Base-by-base conservation (phyloP, 495 filamentous ascomycete genomes). In the Achaetomiella virescens region DNA sequence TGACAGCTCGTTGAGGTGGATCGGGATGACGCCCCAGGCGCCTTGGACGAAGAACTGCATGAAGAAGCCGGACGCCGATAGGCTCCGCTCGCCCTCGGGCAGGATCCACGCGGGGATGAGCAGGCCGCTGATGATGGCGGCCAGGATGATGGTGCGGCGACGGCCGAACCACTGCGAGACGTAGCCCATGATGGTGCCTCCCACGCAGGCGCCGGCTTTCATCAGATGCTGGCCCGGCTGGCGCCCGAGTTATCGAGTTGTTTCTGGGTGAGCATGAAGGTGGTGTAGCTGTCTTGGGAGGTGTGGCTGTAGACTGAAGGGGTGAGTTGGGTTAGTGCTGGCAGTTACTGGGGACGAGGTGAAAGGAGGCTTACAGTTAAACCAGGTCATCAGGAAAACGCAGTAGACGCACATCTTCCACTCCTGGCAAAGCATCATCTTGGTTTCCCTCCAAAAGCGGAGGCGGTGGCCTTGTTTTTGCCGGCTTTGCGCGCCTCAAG, bases 31-130 rank as follows among this genome's bases (percentile, higher is more conserved):
- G 37, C 88, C 86, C 84, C 83, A 91, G 0, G 85, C 84, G 8
- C 88, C 88, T 61, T 90, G 84, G 24, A 89, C 78, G 64, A 86
- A 89, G 69, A 89, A 89, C 63, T 91, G 87, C 55, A 89, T 79
- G 66, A 87, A 81, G 74, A 91, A 91, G 20, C 83, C 86, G 1
- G 79, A 76, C 5, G 74, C 85, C 1, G 83, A 85, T 17, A 91
- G 77, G 5, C 73, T 65, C 0, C 70, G 63, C 69, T 83, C 83
- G 35, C 65, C 70, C 0, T 70, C 65, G 3, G 85, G 86, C 7
- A 90, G 75, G 52, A 89, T 87, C 85, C 84, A 90, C 22, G 84
- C 81, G 0, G 85, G 85, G 52, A 90, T 84, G 12, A 91, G 60
- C 37, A 71, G 58, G 27, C 68, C 81, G 14, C 78, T 84, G 25